These are phyloP conservation scores for Helotiales sp. DNA, from an alignment of 2,329 filamentous ascomycete species.

Conservation along the genomic window DNA sequence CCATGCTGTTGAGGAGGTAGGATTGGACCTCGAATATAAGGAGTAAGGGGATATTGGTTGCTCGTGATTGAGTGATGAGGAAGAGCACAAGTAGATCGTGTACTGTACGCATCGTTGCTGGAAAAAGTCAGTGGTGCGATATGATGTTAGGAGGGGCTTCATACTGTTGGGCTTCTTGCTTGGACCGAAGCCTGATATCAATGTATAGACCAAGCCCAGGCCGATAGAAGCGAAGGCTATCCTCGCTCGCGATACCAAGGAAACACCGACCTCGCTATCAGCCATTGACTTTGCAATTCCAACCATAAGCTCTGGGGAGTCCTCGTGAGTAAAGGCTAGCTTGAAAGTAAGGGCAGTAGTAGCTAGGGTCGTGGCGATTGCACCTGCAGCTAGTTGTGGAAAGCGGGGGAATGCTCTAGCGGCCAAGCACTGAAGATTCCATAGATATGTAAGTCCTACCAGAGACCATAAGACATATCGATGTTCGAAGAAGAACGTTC, in stretches of 20 bases:
- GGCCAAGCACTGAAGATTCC: conserved; percentile 38
- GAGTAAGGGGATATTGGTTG: conserved; percentile 83
- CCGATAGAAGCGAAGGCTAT: conserved; percentile 48
- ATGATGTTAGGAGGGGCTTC: neutral
- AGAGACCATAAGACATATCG: conserved; percentile 73
- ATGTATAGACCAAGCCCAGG: conserved; percentile 36
- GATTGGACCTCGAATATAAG: conserved; percentile 69
- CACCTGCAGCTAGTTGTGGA: conserved; percentile 29
- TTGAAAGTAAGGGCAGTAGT: conserved; percentile 78
- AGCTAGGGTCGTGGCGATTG: conserved; percentile 43
- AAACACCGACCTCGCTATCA: conserved; percentile 22
- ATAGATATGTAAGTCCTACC: conserved; percentile 67
- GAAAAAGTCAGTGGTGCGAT: conserved; percentile 5
- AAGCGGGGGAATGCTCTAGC: conserved; percentile 29
- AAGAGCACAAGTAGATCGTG: conserved; percentile 77
- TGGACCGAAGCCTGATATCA: conserved; percentile 45
- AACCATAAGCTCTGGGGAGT: conserved; percentile 78
- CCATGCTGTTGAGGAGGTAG: conserved; percentile 48
- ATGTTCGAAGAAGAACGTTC: conserved; percentile 63
- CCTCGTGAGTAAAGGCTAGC: conserved; percentile 80
- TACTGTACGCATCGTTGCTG: conserved; percentile 42
- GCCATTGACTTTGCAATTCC: conserved; percentile 37
- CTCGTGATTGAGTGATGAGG: conserved; percentile 82
- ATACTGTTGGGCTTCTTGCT: conserved; percentile 25
- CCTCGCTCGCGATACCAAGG: conserved; percentile 38